A percentile compares a stretch with the other conserved stretches of the same genome.
These are phyloP conservation scores for Botrytis medusae DNA, from an alignment of 2,329 filamentous ascomycete species.

Conservation along the genomic window DNA sequence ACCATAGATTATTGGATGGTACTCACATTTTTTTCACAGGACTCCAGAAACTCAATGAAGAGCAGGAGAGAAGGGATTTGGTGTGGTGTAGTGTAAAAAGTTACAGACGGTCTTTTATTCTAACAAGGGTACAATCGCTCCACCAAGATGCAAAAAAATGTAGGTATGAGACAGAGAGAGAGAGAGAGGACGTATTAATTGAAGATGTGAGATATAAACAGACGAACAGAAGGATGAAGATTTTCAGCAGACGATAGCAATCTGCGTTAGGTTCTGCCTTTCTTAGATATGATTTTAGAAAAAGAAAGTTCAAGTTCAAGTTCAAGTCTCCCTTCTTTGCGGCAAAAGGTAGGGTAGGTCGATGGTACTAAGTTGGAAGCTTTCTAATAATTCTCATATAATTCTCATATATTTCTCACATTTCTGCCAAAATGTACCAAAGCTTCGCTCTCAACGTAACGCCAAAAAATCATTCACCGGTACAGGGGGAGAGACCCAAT, in stretches of 20 bases:
- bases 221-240: neutral
- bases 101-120: slow-evolving; percentile 20
- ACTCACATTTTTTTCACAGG: slow-evolving; percentile 28
- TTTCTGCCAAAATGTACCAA: neutral
- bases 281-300: neutral
- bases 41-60: slow-evolving; percentile 42
- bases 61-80: slow-evolving; percentile 37
- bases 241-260: neutral
- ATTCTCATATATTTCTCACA: neutral
- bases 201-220: neutral
- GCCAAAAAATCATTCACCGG: slow-evolving; percentile 22
- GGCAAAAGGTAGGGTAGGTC: neutral
- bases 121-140: slow-evolving; percentile 19
- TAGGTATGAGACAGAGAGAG: slow-evolving; percentile 17
- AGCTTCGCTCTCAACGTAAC: slow-evolving; percentile 21
- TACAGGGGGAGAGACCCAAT: slow-evolving; percentile 12
- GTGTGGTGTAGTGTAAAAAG: slow-evolving; percentile 14
- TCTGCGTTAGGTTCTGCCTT: neutral
- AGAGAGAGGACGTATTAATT: neutral
- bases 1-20: neutral
- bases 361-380: slow-evolving; percentile 4
- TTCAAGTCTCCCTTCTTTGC: neutral
- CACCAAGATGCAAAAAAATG: slow-evolving; percentile 22
- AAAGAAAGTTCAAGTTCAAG: neutral
- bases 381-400: neutral